Evolutionary conservation across 352 stramenopile species (phyloP), one percentile per base, ranked within the genome.

Genomic region (Stramenopiles sp.): DNA sequence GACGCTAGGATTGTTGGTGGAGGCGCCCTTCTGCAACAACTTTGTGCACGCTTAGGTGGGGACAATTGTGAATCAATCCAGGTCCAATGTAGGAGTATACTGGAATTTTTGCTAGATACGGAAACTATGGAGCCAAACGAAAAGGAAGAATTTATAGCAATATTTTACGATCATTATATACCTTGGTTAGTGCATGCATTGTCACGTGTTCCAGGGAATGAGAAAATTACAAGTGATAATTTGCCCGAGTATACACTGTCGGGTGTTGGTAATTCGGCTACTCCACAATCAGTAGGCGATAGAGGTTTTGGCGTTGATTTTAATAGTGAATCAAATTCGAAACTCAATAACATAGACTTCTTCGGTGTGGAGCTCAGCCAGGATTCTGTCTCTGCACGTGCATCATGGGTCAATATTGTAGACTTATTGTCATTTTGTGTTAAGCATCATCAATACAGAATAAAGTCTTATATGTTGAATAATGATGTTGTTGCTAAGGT

Each of bases 121-220:
- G 85, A 88, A 81, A 86, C 84, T 31, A 87, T 88, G 85, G 85
- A 88, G 67, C 81, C 76, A 30, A 39, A 82, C 76, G 86, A 88
- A n/a, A 82, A 84, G 27, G 91, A 93, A 80, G 84, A 86, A 14
- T 94, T 94, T 80, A 83, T 94, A 0, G 85, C 85, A 4, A 71
- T 91, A 7, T 95, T 94, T 83, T 95, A 94, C 82, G 88, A 94
- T 22, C 84, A 91, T 27, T 93, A 93, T 83, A 83, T 94, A 0
- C 84, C 85, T 81, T 94, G 89, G 90, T 86, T 94, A 67, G 88
- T 90, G 30, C 86, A 88, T 44, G 88, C 89, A 29, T 91, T 93
- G 83, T 85, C 90, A 33, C 87, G 88, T 80, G 83, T 85, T 1
- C 32, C 67, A n/a, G n/a, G n/a, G n/a, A n/a, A n/a, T n/a, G n/a